Evolutionary conservation across 139 green algal species (phyloP), one percentile per base, ranked within the genome.

Genomic region (Picochlorum sp.): DNA sequence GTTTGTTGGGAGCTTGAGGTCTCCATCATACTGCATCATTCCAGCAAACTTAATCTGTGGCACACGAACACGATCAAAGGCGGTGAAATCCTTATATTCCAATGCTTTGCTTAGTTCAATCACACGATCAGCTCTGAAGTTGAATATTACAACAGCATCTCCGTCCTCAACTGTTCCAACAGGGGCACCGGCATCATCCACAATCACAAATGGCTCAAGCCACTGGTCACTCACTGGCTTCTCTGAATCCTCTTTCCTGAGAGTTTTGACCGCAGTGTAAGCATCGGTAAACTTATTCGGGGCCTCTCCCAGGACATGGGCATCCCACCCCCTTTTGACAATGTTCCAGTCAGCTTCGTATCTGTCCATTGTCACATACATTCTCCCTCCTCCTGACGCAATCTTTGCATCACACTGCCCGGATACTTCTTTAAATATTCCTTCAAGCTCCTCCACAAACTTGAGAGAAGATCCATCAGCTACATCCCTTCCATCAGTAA

Each of bases 11-110:
- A 98, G 87, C 72, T 94, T 88, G n/a, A 98, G 77, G 75, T 98
- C 92, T 20, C 91, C 91, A 57, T 98, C 92, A 72, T 98, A 98
- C 77, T 97, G 88, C 89, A 98, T 96, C 78, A 98, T 88, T 47
- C 92, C 92, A 58, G 85, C 89, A 66, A 95, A 97, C 37, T 56
- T 57, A 9, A 62, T 69, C 75, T 87, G 80, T 49, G 87, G 87
- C 62, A 74, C 83, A 23, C 86, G 79, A 73, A 80, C 56, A 41
- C 85, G 70, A 74, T 96, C 83, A 77, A 96, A 95, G 2, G 66
- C 49, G 47, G 78, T 68, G 52, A 90, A 94, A 32, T 95, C 72
- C 5, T 79, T 62, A 59, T 97, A 97, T 81, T 96, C 91, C 13
- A 78, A 62, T 8, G 90, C 90, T 77, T 98, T 98, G 77, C 74